Conservation (phyloP, 2,329 filamentous ascomycete species). For the Ceratocystis albifundus region DNA sequence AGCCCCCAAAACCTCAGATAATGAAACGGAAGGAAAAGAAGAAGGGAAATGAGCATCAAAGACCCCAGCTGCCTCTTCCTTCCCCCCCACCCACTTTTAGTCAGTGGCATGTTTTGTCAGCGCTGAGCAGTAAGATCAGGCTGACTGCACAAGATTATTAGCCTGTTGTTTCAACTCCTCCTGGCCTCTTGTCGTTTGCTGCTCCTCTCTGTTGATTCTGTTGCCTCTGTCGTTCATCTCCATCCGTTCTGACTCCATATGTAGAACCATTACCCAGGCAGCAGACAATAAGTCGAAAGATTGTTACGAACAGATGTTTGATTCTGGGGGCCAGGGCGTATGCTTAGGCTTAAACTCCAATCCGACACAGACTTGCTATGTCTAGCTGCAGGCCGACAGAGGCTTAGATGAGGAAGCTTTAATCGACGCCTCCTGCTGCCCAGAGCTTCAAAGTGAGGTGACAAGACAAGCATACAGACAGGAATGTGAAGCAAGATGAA, state of each 20-base stretch:
- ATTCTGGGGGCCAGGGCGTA: neutral
- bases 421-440: neutral
- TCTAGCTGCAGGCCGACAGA: slow-evolving; percentile 1
- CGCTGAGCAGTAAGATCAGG: neutral
- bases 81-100: neutral
- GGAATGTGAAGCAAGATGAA: neutral
- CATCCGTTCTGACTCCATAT: neutral
- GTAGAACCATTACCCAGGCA: neutral
- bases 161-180: slow-evolving; percentile 3
- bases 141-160: neutral
- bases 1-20: neutral
- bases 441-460: neutral
- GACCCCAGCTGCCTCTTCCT: neutral
- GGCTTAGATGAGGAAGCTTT: neutral
- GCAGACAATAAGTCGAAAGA: neutral
- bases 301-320: neutral
- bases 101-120: neutral
- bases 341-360: neutral
- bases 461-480: neutral
- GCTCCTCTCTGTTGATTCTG: neutral
- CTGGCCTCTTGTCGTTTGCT: neutral
- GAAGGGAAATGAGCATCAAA: neutral
- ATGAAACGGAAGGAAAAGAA: neutral
- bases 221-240: neutral
- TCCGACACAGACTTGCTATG: neutral